Conservation (phyloP, 805 yeast genomes). For the Saccharomyces jurei region DNA sequence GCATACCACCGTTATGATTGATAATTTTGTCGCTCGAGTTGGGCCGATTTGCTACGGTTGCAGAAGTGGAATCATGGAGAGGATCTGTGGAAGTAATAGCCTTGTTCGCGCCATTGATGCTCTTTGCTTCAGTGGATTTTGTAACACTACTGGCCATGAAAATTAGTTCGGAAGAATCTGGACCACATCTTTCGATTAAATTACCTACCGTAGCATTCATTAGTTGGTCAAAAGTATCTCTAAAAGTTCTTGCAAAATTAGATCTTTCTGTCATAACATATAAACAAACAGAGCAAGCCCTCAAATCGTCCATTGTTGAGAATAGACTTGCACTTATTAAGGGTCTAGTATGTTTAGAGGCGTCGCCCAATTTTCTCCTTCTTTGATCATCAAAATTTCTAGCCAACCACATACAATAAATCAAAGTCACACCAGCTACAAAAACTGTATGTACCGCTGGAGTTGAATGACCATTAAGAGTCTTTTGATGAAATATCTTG, state of each 20-base stretch:
- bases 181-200: constrained; percentile 54
- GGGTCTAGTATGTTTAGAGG: constrained; percentile 53
- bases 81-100: not conserved
- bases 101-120: not conserved
- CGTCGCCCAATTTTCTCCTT: constrained; percentile 47
- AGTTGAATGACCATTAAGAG: constrained; percentile 55
- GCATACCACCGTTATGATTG: constrained; percentile 44
- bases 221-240: constrained; percentile 61
- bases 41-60: not conserved
- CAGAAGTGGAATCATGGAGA: not conserved
- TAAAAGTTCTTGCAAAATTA: constrained; percentile 49
- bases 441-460: constrained; percentile 60
- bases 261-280: constrained; percentile 63
- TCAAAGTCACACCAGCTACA: constrained; percentile 60
- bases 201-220: constrained; percentile 59
- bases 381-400: constrained; percentile 53
- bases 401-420: constrained; percentile 59
- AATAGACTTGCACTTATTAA: constrained; percentile 45
- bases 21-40: not conserved
- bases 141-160: constrained; percentile 16
- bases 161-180: constrained; percentile 51
- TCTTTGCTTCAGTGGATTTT: not conserved
- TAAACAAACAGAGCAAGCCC: constrained; percentile 57
- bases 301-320: constrained; percentile 51
- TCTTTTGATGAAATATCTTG: constrained; percentile 54